Evolutionary conservation across 225 moss, liverwort and hornwort genomes (phyloP).

Genomic region (Bryum argenteum): DNA sequence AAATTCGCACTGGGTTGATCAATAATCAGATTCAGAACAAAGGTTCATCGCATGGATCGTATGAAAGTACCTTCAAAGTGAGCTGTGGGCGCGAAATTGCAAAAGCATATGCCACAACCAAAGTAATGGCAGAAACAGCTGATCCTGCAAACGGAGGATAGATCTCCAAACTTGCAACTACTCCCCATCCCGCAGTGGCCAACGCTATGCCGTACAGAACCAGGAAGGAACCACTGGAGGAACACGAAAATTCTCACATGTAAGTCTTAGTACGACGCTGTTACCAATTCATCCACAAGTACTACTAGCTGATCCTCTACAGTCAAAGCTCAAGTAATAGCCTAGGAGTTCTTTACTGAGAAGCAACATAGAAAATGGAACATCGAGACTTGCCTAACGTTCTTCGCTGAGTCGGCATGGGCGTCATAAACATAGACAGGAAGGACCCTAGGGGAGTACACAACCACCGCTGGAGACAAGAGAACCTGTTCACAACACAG

Average conservation of each 20-base stretch:
- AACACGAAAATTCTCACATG: conserved; percentile 29
- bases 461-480: conserved; percentile 92
- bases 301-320: not conserved
- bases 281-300: not conserved
- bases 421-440: conserved; percentile 99
- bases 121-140: conserved; percentile 92
- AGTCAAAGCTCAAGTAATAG: conserved; percentile 15
- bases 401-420: conserved; percentile 95
- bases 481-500: conserved; percentile 63
- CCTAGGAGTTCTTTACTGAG: not conserved
- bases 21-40: not conserved
- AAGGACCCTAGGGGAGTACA: conserved; percentile 95
- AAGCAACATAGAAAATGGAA: not conserved
- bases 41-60: conserved; percentile 7
- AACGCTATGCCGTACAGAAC: conserved; percentile 91
- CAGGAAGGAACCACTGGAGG: conserved; percentile 82
- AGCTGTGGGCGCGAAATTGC: conserved; percentile 95
- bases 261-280: conserved; percentile 22
- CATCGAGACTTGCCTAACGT: conserved; percentile 74
- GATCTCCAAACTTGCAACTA: conserved; percentile 99
- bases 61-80: conserved; percentile 70
- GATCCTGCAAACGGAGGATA: conserved; percentile 99
- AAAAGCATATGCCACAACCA: conserved; percentile 97
- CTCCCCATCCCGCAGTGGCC: conserved; percentile 98
- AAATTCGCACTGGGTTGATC: not conserved